Evolutionary conservation across 2,329 filamentous ascomycete species (phyloP), one percentile per base, ranked within the genome.

Genomic region (Elsinoe ampelina): DNA sequence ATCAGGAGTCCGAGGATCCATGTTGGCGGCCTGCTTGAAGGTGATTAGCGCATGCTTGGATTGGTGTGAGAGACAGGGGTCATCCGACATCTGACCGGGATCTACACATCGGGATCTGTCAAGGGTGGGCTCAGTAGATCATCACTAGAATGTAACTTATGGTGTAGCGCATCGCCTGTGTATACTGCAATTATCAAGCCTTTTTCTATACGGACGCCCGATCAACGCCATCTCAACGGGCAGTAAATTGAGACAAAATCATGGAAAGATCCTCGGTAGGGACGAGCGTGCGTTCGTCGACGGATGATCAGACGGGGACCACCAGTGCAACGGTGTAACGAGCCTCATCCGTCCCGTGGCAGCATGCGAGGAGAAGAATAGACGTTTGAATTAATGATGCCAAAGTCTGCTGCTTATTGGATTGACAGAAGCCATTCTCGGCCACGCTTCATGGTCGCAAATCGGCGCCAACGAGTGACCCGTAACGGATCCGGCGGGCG

Each of bases 211-310:
- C 48, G 48, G 48, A 39, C 34, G 45, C 34, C 45, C 45, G 45
- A 50, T 35, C 13, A 52, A 36, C 48, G 48, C 35, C 19, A 22
- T 19, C 26, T 20, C 34, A 52, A 52, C 48, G 48, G 48, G 17
- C 38, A 34, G 48, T 52, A 52, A 52, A 52, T 52, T 52, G 48
- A n/a, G 8, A 26, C 45, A 50, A 34, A 50, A 30, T 5, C 5
- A 50, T 52, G 35, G 48, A 52, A 34, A 34, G 48, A 39, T 52
- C 48, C 48, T 52, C 48, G 48, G 48, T 52, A 39, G 38, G n/a
- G 32, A 39, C 48, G 32, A 35, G 26, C 48, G 48, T 32, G 48
- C 19, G 34, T 35, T 32, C 48, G 32, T 32, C 34, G 26, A 52
- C 35, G 26, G 48, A 35, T 52, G 34, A 52, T 12, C 12, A 36